These are phyloP conservation scores for Lactarius indigo DNA, from an alignment of 768 basidiomycete species.

Conservation along the genomic window DNA sequence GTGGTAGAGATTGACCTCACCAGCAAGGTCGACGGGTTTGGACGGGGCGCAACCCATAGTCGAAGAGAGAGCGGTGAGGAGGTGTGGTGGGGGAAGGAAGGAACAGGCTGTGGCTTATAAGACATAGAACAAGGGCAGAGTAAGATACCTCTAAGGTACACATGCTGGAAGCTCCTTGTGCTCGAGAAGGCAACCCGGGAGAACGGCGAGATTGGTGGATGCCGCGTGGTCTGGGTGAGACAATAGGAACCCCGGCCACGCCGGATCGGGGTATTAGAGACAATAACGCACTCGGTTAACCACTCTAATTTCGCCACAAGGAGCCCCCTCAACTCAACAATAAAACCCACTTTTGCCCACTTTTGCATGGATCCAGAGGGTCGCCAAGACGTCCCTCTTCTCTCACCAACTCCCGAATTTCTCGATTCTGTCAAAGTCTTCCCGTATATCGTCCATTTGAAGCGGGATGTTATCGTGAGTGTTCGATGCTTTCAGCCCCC, in stretches of 20 bases:
- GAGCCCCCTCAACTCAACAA: constrained; percentile 3
- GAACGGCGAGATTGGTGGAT: constrained; percentile 9
- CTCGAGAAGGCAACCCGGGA: constrained; percentile 17
- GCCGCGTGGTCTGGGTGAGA: constrained; percentile 15
- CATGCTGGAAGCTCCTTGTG: constrained; percentile 11
- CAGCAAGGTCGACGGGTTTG: constrained; percentile 53
- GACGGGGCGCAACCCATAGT: constrained; percentile 34
- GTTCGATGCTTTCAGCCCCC: background rate
- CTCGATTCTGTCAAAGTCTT: constrained; percentile 69
- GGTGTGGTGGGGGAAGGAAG: background rate
- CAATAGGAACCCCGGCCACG: constrained; percentile 12
- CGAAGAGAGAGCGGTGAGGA: constrained; percentile 8
- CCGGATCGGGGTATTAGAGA: background rate
- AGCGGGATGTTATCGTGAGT: constrained; percentile 65
- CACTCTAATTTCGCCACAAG: constrained; percentile 1
- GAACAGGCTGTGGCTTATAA: constrained; percentile 16
- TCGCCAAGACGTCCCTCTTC: constrained; percentile 31
- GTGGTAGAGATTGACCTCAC: constrained; percentile 83
- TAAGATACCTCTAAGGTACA: background rate
- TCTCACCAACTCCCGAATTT: constrained; percentile 55
- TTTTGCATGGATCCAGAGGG: constrained; percentile 38
- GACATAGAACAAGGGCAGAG: constrained; percentile 15
- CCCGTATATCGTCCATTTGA: constrained; percentile 72
- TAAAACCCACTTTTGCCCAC: background rate
- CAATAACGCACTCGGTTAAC: background rate